Evolutionary conservation across 768 basidiomycete genomes (phyloP).

Genomic region (Phaeotremella skinneri): DNA sequence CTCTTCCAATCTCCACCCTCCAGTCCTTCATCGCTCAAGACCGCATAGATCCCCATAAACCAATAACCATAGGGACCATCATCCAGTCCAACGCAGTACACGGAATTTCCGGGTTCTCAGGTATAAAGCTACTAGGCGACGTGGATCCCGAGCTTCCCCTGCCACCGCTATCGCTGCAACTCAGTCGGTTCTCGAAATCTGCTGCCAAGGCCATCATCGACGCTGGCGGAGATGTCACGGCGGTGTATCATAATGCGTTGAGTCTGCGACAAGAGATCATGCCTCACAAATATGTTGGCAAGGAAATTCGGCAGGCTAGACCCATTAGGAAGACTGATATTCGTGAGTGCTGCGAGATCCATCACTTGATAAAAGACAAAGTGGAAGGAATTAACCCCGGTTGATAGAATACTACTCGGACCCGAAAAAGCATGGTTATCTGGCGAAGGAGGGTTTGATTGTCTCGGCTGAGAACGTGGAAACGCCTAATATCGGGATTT

Average conservation of each 20-base stretch:
- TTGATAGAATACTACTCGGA: constrained; percentile 47
- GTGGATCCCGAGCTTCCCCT: constrained; percentile 39
- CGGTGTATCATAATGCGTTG: constrained; percentile 86
- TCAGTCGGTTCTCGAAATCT: constrained; percentile 79
- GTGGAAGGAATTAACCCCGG: neutral
- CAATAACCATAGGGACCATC: constrained; percentile 83
- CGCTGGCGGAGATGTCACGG: constrained; percentile 76
- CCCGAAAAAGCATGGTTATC: constrained; percentile 48
- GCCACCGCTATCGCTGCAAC: constrained; percentile 69
- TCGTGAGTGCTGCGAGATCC: constrained; percentile 57
- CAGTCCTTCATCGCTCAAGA: constrained; percentile 89
- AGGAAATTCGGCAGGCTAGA: constrained; percentile 69
- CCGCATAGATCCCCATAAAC: constrained; percentile 70
- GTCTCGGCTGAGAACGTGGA: neutral
- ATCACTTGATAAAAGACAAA: neutral
- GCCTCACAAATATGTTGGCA: constrained; percentile 57
- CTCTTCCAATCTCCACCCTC: constrained; percentile 80
- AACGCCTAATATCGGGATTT: neutral
- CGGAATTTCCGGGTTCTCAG: constrained; percentile 67
- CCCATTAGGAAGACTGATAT: constrained; percentile 86
- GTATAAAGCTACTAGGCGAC: constrained; percentile 84
- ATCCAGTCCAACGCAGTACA: constrained; percentile 85
- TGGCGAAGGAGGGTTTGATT: constrained; percentile 21
- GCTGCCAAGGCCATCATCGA: constrained; percentile 82
- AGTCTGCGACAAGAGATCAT: constrained; percentile 62